Evolutionary conservation across 768 basidiomycete species (phyloP).

Genomic region (Pisolithus marmoratus): DNA sequence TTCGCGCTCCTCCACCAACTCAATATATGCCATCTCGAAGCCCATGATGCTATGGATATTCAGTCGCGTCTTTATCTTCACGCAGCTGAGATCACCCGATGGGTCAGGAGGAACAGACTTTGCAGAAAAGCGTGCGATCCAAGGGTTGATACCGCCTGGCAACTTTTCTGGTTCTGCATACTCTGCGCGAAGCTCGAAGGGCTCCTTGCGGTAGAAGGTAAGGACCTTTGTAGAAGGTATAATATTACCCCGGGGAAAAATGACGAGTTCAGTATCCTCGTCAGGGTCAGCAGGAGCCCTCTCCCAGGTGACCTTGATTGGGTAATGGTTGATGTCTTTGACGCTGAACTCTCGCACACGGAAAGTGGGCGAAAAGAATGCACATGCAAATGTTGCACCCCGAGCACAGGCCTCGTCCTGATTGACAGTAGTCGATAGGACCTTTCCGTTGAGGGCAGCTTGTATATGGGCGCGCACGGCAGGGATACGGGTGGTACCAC

Average conservation of each 20-base stretch:
- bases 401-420: conserved; percentile 97
- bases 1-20: conserved; percentile 78
- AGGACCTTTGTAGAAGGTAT: conserved; percentile 94
- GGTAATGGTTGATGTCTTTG: conserved; percentile 80
- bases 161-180: conserved; percentile 71
- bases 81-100: conserved; percentile 68
- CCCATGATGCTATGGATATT: conserved; percentile 83
- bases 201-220: conserved; percentile 85
- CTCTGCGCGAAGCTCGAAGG: conserved; percentile 82
- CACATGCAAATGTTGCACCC: conserved; percentile 95
- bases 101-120: conserved; percentile 71
- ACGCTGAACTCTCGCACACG: conserved; percentile 93
- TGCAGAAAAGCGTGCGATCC: conserved; percentile 75
- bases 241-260: conserved; percentile 80
- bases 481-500: conserved; percentile 90
- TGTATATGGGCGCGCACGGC: conserved; percentile 87
- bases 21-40: conserved; percentile 82
- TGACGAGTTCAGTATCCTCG: conserved; percentile 87
- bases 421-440: conserved; percentile 90
- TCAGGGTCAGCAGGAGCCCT: conserved; percentile 66
- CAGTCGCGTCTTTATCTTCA: conserved; percentile 88
- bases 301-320: conserved; percentile 89
- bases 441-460: conserved; percentile 73
- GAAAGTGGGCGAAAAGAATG: conserved; percentile 96
- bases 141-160: conserved; percentile 79